Percentiles rank a stretch among this genome's conserved stretches.
These are phyloP conservation scores for Penicillium goetzii DNA, from an alignment of 495 filamentous ascomycete species.

Conservation along the genomic window DNA sequence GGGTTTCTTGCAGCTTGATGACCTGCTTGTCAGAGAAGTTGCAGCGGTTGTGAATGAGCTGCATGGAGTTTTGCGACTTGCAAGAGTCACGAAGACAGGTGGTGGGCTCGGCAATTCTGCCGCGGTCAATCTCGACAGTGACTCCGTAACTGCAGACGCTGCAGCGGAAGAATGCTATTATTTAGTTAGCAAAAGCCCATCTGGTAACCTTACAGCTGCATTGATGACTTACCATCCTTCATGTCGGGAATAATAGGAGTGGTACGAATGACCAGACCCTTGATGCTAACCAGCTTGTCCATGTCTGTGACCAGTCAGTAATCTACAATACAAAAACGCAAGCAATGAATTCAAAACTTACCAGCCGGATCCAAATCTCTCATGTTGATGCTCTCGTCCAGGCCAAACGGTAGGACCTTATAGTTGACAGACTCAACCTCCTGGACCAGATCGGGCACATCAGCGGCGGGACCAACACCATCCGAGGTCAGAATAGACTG, in stretches of 20 bases:
- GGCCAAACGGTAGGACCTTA: slow-evolving; percentile 86
- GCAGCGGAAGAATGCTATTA: slow-evolving; percentile 86
- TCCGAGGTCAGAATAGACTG: slow-evolving; percentile 65
- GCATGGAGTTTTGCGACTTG: slow-evolving; percentile 89
- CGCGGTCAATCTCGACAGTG: slow-evolving; percentile 88
- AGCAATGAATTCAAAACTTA: slow-evolving; percentile 33
- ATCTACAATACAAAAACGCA: not conserved
- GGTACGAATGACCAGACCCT: slow-evolving; percentile 93
- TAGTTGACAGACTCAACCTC: slow-evolving; percentile 75
- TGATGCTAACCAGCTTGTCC: slow-evolving; percentile 95
- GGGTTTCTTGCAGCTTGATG: slow-evolving; percentile 98
- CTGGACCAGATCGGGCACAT: slow-evolving; percentile 65
- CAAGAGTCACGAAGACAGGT: slow-evolving; percentile 85
- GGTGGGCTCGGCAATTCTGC: slow-evolving; percentile 94
- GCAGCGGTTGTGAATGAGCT: slow-evolving; percentile 96
- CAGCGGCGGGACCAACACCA: slow-evolving; percentile 73
- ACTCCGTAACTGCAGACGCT: slow-evolving; percentile 88
- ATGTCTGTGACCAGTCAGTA: slow-evolving; percentile 61
- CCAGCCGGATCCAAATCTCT: slow-evolving; percentile 89
- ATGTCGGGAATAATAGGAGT: slow-evolving; percentile 98
- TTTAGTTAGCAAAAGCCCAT: slow-evolving; percentile 1
- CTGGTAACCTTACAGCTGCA: not conserved
- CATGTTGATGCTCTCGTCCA: slow-evolving; percentile 87
- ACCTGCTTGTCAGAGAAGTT: slow-evolving; percentile 96
- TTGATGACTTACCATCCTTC: slow-evolving; percentile 67